A percentile compares a stretch with the other conserved stretches of the same genome.
Conservation (phyloP, 2,329 filamentous ascomycete species). For the Pseudofabraea citricarpa region DNA sequence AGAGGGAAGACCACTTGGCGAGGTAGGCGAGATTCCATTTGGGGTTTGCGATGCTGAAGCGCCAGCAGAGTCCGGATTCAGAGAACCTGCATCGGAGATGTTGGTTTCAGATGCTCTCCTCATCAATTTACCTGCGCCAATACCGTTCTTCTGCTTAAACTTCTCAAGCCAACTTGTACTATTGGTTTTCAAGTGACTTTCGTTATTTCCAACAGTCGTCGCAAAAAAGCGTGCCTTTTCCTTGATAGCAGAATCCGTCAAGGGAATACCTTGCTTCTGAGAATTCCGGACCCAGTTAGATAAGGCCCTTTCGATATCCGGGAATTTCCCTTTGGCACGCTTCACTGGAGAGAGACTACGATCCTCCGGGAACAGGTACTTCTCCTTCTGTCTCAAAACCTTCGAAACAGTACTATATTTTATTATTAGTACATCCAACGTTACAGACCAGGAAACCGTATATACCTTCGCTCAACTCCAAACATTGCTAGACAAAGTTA, state of each 20-base stretch:
- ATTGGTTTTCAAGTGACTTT: conserved; percentile 66
- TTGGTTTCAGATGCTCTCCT: conserved; percentile 63
- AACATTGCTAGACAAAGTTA: conserved; percentile 63
- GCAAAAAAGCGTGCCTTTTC: conserved; percentile 83
- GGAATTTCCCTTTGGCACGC: conserved; percentile 76
- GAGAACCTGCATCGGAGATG: conserved; percentile 61
- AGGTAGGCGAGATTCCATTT: conserved; percentile 66
- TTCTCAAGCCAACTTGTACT: conserved; percentile 84
- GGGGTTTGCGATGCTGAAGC: conserved; percentile 58
- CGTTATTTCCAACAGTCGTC: conserved; percentile 64
- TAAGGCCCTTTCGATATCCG: conserved; percentile 88
- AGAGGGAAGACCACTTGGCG: conserved; percentile 60
- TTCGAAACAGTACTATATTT: conserved; percentile 89
- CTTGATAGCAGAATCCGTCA: conserved; percentile 77
- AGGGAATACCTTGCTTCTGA: conserved; percentile 66
- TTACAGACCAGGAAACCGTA: background rate
- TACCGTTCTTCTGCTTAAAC: conserved; percentile 75
- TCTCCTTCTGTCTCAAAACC: conserved; percentile 89
- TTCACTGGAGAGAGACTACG: conserved; percentile 76
- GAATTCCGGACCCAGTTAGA: conserved; percentile 83
- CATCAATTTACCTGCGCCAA: conserved; percentile 36
- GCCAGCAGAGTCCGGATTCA: conserved; percentile 47
- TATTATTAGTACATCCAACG: conserved; percentile 13
- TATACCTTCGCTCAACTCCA: conserved; percentile 93
- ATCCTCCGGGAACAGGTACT: conserved; percentile 81